Conservation (phyloP, 2,329 filamentous ascomycete genomes). For the Sporothrix protearum region DNA sequence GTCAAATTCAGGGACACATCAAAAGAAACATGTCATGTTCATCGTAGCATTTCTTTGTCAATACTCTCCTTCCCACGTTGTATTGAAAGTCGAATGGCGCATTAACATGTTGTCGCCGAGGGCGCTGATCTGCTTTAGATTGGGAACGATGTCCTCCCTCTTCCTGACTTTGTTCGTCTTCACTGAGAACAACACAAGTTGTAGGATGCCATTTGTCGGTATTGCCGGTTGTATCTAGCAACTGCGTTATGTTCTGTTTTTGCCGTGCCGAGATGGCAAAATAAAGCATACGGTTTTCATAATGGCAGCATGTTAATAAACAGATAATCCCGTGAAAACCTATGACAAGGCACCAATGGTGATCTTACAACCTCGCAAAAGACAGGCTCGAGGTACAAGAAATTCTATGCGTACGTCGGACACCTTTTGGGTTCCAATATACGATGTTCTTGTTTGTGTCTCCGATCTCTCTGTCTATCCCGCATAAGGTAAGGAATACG, state of each 20-base stretch:
- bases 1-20: neutral
- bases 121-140: conserved; percentile 11
- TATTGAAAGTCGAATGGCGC: neutral
- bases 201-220: neutral
- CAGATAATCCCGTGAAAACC: neutral
- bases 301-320: too few relatives aligned
- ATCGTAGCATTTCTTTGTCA: neutral
- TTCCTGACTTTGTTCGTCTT: neutral
- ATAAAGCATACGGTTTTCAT: too few relatives aligned
- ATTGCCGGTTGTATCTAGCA: neutral
- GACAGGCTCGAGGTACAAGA: too few relatives aligned
- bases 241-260: neutral
- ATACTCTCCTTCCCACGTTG: neutral
- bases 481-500: too few relatives aligned
- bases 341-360: neutral
- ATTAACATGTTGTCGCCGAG: conserved; percentile 1
- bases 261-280: neutral
- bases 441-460: too few relatives aligned
- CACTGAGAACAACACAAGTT: neutral
- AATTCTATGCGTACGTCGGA: too few relatives aligned
- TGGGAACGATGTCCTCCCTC: neutral
- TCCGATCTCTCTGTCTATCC: too few relatives aligned
- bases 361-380: too few relatives aligned
- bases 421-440: too few relatives aligned
- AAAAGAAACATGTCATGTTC: neutral